Evolutionary conservation across 140 eudicot genomes (phyloP).

Genomic region (Ambrosia hybrid): DNA sequence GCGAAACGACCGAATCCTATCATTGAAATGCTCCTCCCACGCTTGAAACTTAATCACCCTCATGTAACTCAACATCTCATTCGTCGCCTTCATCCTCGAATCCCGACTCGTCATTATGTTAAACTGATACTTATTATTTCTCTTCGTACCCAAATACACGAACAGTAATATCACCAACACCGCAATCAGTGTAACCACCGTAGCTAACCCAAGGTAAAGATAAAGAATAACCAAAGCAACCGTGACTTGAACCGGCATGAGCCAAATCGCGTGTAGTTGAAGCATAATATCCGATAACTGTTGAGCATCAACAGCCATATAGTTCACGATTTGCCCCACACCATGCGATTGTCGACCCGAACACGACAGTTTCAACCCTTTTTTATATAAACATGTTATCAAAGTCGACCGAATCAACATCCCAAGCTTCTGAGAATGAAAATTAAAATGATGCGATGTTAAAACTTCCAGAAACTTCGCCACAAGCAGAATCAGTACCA

Average conservation of each 20-base stretch:
- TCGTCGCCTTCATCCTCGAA: conserved; percentile 67
- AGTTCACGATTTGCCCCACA: conserved; percentile 87
- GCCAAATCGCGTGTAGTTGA: conserved; percentile 77
- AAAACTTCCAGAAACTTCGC: conserved; percentile 66
- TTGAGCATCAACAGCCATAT: conserved; percentile 92
- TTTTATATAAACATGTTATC: conserved; percentile 61
- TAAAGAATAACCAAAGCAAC: conserved; percentile 57
- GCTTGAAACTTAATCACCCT: conserved; percentile 90
- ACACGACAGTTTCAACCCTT: conserved; percentile 70
- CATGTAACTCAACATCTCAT: conserved; percentile 70
- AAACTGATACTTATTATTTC: conserved; percentile 48
- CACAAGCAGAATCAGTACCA: conserved; percentile 45
- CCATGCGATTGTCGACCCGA: conserved; percentile 88
- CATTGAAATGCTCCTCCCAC: conserved; percentile 79
- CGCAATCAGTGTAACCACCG: conserved; percentile 40
- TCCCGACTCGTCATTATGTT: conserved; percentile 62
- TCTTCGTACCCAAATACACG: conserved; percentile 28
- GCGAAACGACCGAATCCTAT: conserved; percentile 47
- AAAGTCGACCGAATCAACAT: conserved; percentile 71
- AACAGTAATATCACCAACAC: conserved; percentile 37
- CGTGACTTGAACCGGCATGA: conserved; percentile 68
- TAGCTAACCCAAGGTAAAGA: conserved; percentile 46
- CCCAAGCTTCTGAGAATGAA: conserved; percentile 65
- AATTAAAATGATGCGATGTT: conserved; percentile 65
- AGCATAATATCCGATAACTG: conserved; percentile 69